Conservation (phyloP, 257 asterid species). For the Craterostigma plantagineum region DNA sequence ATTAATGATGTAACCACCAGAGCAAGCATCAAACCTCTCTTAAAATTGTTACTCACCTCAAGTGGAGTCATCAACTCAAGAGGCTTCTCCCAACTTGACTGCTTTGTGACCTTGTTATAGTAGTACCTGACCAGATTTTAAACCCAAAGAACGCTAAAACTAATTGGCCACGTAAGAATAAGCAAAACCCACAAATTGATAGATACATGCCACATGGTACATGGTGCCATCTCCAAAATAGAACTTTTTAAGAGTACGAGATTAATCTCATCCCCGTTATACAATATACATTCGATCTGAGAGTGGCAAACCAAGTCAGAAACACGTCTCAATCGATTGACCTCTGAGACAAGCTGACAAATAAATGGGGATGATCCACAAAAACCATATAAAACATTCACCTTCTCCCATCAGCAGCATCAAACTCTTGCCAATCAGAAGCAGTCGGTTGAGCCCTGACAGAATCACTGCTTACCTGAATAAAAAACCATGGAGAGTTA, state of each 20-base stretch:
- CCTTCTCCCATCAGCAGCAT: slow-evolving; percentile 92
- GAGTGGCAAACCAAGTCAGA: neutral
- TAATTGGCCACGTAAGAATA: neutral
- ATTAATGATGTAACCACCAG: neutral
- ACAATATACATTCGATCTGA: no score
- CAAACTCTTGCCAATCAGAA: slow-evolving; percentile 92
- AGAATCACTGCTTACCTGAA: slow-evolving; percentile 27
- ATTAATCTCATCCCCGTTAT: no score
- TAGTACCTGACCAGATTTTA: slow-evolving; percentile 40
- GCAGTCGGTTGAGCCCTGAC: slow-evolving; percentile 32
- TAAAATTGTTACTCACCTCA: slow-evolving; percentile 43
- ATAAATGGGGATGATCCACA: neutral
- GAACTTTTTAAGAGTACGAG: no score
- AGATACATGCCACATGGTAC: neutral
- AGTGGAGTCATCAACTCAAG: slow-evolving; percentile 77
- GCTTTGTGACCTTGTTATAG: slow-evolving; percentile 74
- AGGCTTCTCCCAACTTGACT: slow-evolving; percentile 99
- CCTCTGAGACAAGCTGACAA: neutral
- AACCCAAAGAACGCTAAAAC: neutral
- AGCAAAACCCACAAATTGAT: neutral
- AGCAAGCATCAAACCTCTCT: slow-evolving; percentile 6
- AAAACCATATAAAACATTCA: slow-evolving; percentile 11
- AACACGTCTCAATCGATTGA: neutral
- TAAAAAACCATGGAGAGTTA: slow-evolving; percentile 6
- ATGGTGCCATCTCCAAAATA: no score